These are phyloP conservation scores for Fusarium nisikadoi DNA, from an alignment of 2,329 filamentous ascomycete species.

Conservation along the genomic window DNA sequence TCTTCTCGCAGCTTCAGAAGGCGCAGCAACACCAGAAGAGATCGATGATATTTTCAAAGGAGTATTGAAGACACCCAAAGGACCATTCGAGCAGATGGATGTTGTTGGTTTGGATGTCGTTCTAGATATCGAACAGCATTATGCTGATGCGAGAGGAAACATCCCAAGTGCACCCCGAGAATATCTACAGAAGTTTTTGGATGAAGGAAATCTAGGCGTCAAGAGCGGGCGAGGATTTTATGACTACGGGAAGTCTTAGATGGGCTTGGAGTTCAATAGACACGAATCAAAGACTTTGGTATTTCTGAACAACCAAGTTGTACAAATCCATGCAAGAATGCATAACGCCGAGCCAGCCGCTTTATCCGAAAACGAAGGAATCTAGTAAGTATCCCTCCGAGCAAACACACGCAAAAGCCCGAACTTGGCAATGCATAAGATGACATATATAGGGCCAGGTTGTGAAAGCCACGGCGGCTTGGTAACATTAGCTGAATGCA, in stretches of 20 bases:
- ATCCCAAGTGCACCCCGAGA: slow-evolving; percentile 40
- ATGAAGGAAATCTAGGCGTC: slow-evolving; percentile 42
- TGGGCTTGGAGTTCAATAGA: neutral
- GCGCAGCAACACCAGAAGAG: slow-evolving; percentile 45
- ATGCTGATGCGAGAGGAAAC: slow-evolving; percentile 41
- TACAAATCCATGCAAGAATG: neutral
- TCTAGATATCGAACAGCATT: slow-evolving; percentile 47
- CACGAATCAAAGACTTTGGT: neutral
- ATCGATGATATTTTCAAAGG: slow-evolving; percentile 47
- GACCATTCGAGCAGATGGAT: slow-evolving; percentile 48
- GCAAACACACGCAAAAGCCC: neutral
- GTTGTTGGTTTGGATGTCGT: slow-evolving; percentile 48
- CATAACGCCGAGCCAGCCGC: neutral
- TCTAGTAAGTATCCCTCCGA: neutral
- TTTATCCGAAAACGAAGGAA: neutral
- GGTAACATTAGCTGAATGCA: neutral
- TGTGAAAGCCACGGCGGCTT: neutral
- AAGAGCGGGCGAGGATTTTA: slow-evolving; percentile 48
- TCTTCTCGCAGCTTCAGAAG: slow-evolving; percentile 46
- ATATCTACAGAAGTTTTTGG: slow-evolving; percentile 40
- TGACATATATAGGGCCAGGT: neutral
- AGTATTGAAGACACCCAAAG: slow-evolving; percentile 46
- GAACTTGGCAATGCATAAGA: neutral
- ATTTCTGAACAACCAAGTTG: neutral
- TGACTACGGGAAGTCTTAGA: slow-evolving; percentile 20